A percentile compares a stretch with the other conserved stretches of the same genome.
phyloP scores from a whole-genome alignment of 495 filamentous ascomycete genomes.

The Podospora bellae-mahoneyi region DNA sequence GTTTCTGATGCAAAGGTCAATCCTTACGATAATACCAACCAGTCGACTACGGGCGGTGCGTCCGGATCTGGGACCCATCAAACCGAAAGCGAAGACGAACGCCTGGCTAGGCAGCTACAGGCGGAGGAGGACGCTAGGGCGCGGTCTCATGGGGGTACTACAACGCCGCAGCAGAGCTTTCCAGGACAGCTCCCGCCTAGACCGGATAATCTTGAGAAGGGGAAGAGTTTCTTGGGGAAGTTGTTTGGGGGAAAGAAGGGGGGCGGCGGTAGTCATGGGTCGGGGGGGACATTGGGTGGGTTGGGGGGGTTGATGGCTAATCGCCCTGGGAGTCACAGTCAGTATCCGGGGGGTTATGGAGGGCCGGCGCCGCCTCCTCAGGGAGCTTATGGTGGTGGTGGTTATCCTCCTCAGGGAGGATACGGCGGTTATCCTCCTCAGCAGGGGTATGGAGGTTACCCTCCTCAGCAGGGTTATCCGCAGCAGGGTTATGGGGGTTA shows the following conservation, averaged over 20 bases:
- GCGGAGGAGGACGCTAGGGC: constrained; percentile 73
- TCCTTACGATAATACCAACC: constrained; percentile 50
- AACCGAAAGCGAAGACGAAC: constrained; percentile 58
- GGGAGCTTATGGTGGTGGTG: constrained; percentile 36
- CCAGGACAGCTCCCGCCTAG: constrained; percentile 42
- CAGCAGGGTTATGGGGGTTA: constrained; percentile 26
- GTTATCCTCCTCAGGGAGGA: constrained; percentile 28
- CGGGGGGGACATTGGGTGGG: constrained; percentile 16
- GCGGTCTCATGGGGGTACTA: constrained; percentile 33
- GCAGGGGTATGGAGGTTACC: constrained; percentile 36
- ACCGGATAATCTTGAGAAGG: constrained; percentile 36
- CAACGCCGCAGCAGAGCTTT: constrained; percentile 23
- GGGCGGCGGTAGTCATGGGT: constrained; percentile 12
- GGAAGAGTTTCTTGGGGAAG: constrained; percentile 54
- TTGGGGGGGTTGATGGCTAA: constrained; percentile 15
- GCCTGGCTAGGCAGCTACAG: constrained; percentile 71
- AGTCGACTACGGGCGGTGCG: too few relatives aligned
- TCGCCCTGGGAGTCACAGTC: constrained; percentile 12
- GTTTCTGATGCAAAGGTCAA: constrained; percentile 58
- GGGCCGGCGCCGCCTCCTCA: constrained; percentile 39
- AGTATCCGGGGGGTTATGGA: constrained; percentile 22
- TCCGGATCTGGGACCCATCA: constrained; percentile 6
- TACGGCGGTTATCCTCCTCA: constrained; percentile 26
- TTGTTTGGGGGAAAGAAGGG: constrained; percentile 45
- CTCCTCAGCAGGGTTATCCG: constrained; percentile 18